Evolutionary conservation across 371 early-diverging fungal genomes (phyloP), one percentile per base, ranked within the genome.

Genomic region (Mortierella sp.): DNA sequence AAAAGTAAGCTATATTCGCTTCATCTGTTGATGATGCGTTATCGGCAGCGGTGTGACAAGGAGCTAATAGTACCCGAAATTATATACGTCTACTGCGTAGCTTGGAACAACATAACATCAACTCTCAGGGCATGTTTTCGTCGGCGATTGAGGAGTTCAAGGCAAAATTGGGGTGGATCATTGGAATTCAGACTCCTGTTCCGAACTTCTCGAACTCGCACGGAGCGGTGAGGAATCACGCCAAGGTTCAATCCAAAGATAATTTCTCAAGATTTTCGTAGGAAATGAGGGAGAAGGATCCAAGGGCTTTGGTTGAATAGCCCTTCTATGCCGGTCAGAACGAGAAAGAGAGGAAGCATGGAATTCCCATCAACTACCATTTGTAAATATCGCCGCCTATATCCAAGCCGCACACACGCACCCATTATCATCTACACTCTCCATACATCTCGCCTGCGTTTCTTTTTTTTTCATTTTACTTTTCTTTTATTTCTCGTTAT

Each of bases 141-240:
- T 86, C 87, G 27, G 89, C 93, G 0, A 83, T 88, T 15, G 83
- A 89, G 54, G 89, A 89, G 72, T 93, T 94, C 64, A 82, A 81
- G 47, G 58, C 76, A n/a, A 81, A 83, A 27, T 82, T 93, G 21
- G 91, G 93, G 21, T 91, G 87, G 83, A 80, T 91, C 63, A 88
- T 91, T 75, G 92, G 90, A 6, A 72, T 80, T 56, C 75, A 78
- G 27, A 37, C 66, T 6, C 56, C 71, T 15, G 39, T 32, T 23
- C 21, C 68, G n/a, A 51, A 41, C 31, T 71, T 58, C 27, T 34
- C 56, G 9, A 56, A 56, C 27, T 12, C 41, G 15, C 39, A 50
- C 15, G 41, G 53, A 4, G 32, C 58, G 28, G 51, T 31, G n/a
- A 64, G 60, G 27, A 53, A 50, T 19, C 54, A 31, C 14, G 17